A percentile compares a stretch with the other conserved stretches of the same genome.
These are phyloP conservation scores for Penicillium sp. DNA, from an alignment of 2,329 filamentous ascomycete genomes.

Conservation along the genomic window DNA sequence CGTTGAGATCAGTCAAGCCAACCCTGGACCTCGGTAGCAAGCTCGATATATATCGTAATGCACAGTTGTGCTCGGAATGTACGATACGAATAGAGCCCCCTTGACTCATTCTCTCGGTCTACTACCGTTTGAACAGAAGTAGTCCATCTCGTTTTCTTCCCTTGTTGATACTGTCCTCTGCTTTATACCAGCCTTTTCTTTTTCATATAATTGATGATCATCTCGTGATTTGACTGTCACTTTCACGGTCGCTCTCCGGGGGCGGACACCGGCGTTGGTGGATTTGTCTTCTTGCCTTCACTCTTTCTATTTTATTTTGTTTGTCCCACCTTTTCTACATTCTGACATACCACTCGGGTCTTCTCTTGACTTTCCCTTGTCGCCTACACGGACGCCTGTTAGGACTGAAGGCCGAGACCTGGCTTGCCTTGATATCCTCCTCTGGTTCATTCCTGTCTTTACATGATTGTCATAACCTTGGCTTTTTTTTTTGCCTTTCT, in stretches of 20 bases:
- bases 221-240: constrained; percentile 12
- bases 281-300: constrained; percentile 7
- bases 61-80: constrained; percentile 9
- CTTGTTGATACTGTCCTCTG: constrained; percentile 16
- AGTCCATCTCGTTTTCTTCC: constrained; percentile 2
- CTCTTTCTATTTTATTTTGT: not conserved
- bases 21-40: constrained; percentile 11
- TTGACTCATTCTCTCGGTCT: not conserved
- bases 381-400: too few species aligned
- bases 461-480: too few species aligned
- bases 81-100: constrained; percentile 13
- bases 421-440: too few species aligned
- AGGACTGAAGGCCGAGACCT: too few species aligned
- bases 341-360: too few species aligned
- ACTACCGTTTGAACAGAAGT: not conserved
- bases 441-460: too few species aligned
- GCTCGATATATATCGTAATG: not conserved
- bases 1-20: constrained; percentile 15
- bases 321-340: not conserved
- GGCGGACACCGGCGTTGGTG: constrained; percentile 15
- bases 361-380: too few species aligned
- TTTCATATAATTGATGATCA: not conserved
- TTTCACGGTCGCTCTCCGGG: constrained; percentile 14
- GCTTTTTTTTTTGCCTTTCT: too few species aligned
- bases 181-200: constrained; percentile 1